Conservation (phyloP, 2,329 filamentous ascomycete genomes). For the Apiospora rasikravindrae region DNA sequence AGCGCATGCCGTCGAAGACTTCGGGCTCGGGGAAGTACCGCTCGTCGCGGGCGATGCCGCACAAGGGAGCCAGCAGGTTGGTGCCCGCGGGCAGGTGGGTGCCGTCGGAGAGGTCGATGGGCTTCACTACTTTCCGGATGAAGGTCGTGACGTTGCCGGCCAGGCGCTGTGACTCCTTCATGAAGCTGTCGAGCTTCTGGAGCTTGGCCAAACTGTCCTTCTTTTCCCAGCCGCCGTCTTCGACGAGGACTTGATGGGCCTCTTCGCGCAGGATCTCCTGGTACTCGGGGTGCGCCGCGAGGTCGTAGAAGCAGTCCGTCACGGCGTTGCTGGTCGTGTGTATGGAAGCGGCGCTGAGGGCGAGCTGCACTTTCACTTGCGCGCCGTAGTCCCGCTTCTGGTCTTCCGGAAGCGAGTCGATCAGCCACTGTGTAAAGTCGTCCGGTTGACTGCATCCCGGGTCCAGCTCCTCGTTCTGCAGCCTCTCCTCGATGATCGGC, state of each 20-base stretch:
- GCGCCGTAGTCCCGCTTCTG: constrained; percentile 45
- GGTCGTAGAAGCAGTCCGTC: constrained; percentile 57
- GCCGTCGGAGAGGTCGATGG: constrained; percentile 59
- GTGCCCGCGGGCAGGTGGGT: constrained; percentile 52
- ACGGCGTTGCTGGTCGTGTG: constrained; percentile 54
- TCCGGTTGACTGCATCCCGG: constrained; percentile 46
- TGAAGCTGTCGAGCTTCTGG: constrained; percentile 48
- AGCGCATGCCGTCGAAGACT: constrained; percentile 46
- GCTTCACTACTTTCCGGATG: constrained; percentile 54
- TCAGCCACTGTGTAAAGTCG: constrained; percentile 55
- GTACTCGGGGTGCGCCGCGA: constrained; percentile 56
- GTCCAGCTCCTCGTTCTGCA: constrained; percentile 45
- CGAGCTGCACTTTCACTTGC: constrained; percentile 47
- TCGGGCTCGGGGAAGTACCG: constrained; percentile 42
- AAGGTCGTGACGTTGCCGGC: constrained; percentile 49
- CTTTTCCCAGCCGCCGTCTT: constrained; percentile 41
- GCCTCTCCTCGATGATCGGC: constrained; percentile 52
- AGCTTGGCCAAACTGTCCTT: constrained; percentile 44
- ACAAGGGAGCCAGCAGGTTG: constrained; percentile 47
- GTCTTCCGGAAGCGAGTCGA: constrained; percentile 43
- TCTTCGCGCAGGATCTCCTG: constrained; percentile 58
- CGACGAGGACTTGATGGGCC: constrained; percentile 44
- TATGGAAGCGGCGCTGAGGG: constrained; percentile 55
- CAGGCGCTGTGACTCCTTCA: constrained; percentile 44
- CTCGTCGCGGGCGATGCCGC: constrained; percentile 44